Conservation (phyloP, 148 eudicot genomes). For the Nyssa sinensis region DNA sequence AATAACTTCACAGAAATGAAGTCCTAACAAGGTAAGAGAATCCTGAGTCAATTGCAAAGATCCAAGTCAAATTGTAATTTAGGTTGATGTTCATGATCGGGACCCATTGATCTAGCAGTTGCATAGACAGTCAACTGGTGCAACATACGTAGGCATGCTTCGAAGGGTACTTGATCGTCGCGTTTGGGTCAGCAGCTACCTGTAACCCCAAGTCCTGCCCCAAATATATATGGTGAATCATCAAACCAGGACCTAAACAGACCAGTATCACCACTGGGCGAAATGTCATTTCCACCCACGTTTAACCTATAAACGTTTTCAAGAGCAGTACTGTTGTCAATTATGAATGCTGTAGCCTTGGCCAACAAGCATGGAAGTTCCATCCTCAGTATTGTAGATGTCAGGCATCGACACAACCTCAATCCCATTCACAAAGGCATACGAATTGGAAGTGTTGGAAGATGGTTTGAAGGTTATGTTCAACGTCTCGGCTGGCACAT, state of each 20-base stretch:
- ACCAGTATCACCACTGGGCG: conserved; percentile 77
- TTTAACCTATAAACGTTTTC: conserved; percentile 71
- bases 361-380: conserved; percentile 41
- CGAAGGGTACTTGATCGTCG: conserved; percentile 43
- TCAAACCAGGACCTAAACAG: conserved; percentile 73
- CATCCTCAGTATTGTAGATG: conserved; percentile 44
- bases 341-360: conserved; percentile 19
- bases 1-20: conserved; percentile 80
- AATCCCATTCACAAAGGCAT: conserved; percentile 88
- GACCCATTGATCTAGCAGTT: conserved; percentile 81
- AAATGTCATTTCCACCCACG: conserved; percentile 83
- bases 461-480: conserved; percentile 73
- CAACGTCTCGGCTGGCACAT: conserved; percentile 46
- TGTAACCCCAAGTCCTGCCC: conserved; percentile 67
- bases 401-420: conserved; percentile 84
- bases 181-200: conserved; percentile 27
- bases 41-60: conserved; percentile 65
- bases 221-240: conserved; percentile 60
- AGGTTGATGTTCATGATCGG: conserved; percentile 35
- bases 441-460: conserved; percentile 42
- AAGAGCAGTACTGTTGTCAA: conserved; percentile 70
- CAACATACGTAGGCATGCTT: conserved; percentile 51
- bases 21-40: conserved; percentile 80
- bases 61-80: conserved; percentile 76
- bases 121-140: conserved; percentile 75